Conservation (phyloP, 2,329 filamentous ascomycete species). For the Colletotrichum neosansevieriae region DNA sequence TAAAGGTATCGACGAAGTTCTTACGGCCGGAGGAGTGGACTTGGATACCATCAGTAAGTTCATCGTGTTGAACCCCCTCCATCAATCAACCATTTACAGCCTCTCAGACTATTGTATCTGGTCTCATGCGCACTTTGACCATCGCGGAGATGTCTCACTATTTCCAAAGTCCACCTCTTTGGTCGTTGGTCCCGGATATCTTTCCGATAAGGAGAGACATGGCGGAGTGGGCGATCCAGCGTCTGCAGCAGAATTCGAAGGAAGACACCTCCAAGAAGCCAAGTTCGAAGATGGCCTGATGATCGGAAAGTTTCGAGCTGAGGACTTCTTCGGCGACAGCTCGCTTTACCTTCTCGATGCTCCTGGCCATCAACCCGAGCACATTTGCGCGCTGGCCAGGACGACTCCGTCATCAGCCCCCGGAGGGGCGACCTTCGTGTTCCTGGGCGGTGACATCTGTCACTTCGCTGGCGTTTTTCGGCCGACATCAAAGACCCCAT, state of each 20-base stretch:
- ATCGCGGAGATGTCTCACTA: slow-evolving; percentile 45
- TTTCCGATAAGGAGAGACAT: slow-evolving; percentile 21
- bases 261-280: slow-evolving; percentile 38
- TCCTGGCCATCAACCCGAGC: slow-evolving; percentile 42
- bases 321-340: slow-evolving; percentile 57
- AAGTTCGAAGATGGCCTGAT: slow-evolving; percentile 38
- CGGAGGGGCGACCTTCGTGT: slow-evolving; percentile 40
- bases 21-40: slow-evolving; percentile 31
- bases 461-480: slow-evolving; percentile 40
- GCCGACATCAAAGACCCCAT: not conserved
- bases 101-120: slow-evolving; percentile 44
- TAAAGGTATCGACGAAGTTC: slow-evolving; percentile 40
- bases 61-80: not conserved
- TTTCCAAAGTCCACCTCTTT: slow-evolving; percentile 44
- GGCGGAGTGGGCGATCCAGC: slow-evolving; percentile 22
- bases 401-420: slow-evolving; percentile 38
- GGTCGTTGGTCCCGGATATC: slow-evolving; percentile 44
- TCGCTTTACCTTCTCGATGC: slow-evolving; percentile 55
- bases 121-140: slow-evolving; percentile 48
- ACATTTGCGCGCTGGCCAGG: slow-evolving; percentile 42
- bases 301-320: slow-evolving; percentile 52
- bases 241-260: slow-evolving; percentile 38
- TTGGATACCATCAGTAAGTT: slow-evolving; percentile 31
- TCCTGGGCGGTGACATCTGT: slow-evolving; percentile 43
- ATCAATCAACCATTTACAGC: not conserved